Conservation (phyloP, 352 stramenopile species). For the Globisporangium uncinulatum region DNA sequence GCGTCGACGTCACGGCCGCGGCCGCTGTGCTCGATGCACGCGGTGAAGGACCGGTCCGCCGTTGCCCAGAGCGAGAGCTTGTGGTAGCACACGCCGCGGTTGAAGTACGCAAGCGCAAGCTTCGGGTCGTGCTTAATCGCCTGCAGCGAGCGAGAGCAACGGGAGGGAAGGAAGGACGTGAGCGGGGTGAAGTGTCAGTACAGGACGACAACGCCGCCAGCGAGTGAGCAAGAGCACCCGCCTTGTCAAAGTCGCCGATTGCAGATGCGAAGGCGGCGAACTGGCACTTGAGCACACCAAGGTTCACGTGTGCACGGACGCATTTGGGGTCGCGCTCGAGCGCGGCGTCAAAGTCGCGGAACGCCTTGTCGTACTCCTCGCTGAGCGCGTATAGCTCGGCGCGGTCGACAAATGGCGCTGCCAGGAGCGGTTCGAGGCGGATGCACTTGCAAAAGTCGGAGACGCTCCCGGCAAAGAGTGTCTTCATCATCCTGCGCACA, state of each 20-base stretch:
- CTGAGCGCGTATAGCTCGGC: slow-evolving; percentile 56
- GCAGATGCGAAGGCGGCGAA: slow-evolving; percentile 53
- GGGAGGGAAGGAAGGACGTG: too few species aligned
- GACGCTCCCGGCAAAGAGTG: slow-evolving; percentile 38
- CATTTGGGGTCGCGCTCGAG: slow-evolving; percentile 44
- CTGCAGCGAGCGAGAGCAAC: slow-evolving; percentile 1
- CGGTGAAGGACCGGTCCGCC: slow-evolving; percentile 54
- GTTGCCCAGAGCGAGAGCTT: slow-evolving; percentile 60
- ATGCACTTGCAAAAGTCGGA: slow-evolving; percentile 62
- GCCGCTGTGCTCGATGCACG: slow-evolving; percentile 37
- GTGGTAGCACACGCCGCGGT: slow-evolving; percentile 68
- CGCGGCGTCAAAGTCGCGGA: slow-evolving; percentile 50
- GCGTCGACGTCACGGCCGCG: slow-evolving; percentile 39
- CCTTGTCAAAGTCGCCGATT: slow-evolving; percentile 63
- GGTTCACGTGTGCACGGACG: slow-evolving; percentile 46
- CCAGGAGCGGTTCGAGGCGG: slow-evolving; percentile 41
- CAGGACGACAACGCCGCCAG: not conserved
- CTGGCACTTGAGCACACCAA: slow-evolving; percentile 77
- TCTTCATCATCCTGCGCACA: slow-evolving; percentile 49
- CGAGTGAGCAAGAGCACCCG: not conserved
- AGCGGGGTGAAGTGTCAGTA: not conserved
- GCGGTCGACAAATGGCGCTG: slow-evolving; percentile 61
- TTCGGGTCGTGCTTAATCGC: slow-evolving; percentile 41
- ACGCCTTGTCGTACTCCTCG: slow-evolving; percentile 58
- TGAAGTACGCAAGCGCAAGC: slow-evolving; percentile 43